Evolutionary conservation across 148 eudicot species (phyloP), one percentile per base, ranked within the genome.

Genomic region (Polygonum aviculare): DNA sequence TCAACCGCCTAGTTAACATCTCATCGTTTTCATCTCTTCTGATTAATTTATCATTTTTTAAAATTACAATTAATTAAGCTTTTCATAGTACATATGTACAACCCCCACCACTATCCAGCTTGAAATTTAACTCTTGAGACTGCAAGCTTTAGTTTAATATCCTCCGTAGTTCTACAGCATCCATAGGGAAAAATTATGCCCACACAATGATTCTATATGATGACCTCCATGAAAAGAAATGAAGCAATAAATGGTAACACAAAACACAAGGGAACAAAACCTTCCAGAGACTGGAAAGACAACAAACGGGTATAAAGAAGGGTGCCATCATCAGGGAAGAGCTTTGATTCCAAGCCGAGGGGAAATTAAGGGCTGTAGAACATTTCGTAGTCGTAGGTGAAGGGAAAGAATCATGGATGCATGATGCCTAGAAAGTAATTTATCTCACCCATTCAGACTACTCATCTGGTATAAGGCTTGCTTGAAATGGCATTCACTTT

Each of bases 161-260:
- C 60, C 60, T n/a, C 26, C 26, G 60, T 54, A 54, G 26, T n/a
- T 54, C 26, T 54, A 54, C 60, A 54, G 19, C 60, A 54, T 5
- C 7, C 19, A 54, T 54, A 54, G 1, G 26, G 5, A 54, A 54
- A 12, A 14, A 50, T 14, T 50, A 54, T 18, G 60, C 60, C 7
- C 60, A 54, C 22, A 54, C 60, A 54, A 50, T 12, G 60, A 54
- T 54, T 54, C 2, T 62, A 62, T 62, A 62, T 14, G 31, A 26
- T 62, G 69, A 62, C 16, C 69, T 62, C 69, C 36, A 62, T 62
- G 38, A 31, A 62, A 62, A 31, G 5, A 62, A 62, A 62, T 62
- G 12, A 26, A 62, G 38, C 69, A 62, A 26, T 38, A 62, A 26
- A 62, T 62, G 26, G 15, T 26, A 21, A 1, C 31, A 57, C 12